Evolutionary conservation across 495 filamentous ascomycete species (phyloP), one percentile per base, ranked within the genome.

Genomic region (Talaromyces stipitatus): DNA sequence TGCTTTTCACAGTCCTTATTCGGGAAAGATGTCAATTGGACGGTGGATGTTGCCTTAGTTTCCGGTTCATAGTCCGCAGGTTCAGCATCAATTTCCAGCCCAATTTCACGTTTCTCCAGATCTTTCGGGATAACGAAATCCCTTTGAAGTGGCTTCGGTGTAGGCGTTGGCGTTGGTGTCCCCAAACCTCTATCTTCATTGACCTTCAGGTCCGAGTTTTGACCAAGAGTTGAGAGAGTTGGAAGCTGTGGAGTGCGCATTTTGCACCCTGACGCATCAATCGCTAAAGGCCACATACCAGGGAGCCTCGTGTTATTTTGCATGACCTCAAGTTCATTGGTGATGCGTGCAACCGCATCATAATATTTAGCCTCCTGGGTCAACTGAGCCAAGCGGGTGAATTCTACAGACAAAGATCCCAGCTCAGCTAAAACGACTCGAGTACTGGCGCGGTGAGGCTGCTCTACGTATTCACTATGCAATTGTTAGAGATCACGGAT

Each of bases 301-400:
- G 88, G 84, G 16, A 97, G 71, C 6, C 77, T 78, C 0, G 90
- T 97, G 12, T 78, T 75, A 26, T 78, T 77, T 72, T 97, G 92
- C 66, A 85, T 83, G 41, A 85, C 83, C 59, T 92, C 88, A 16
- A 98, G 77, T 43, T 88, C 88, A 62, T 97, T 80, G 2, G 91
- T 96, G 62, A 98, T 90, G 27, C 95, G 86, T 38, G 92, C 90
- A 60, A 97, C 79, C 2, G 95, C 94, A 75, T 98, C 94, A 60
- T 96, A 98, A 70, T 97, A 98, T 61, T 84, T 92, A 36, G 85
- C 69, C 48, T 96, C 76, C 58, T 87, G 85, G 8, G 95, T 97
- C 58, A 98, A 76, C 67, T 97, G 94, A 4, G 94, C 88, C 41
- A 98, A 78, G 23, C 94, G 84, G 5, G 94, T 98, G 66, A 97